Evolutionary conservation across 129 eudicot genomes (phyloP), one percentile per base, ranked within the genome.

Genomic region (Dittrichia graveolens): DNA sequence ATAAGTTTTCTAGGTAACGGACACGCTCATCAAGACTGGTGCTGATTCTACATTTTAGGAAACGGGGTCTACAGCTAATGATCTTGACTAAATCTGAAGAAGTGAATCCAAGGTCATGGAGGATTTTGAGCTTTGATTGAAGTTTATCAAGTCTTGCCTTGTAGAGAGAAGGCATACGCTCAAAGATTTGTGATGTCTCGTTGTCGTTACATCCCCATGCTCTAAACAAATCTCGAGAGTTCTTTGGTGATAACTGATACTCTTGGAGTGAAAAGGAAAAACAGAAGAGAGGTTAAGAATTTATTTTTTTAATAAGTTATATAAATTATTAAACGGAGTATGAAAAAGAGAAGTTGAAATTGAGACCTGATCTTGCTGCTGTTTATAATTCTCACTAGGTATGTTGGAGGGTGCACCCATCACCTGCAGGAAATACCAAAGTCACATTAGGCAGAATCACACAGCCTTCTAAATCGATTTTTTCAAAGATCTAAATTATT

Each of bases 21-120:
- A 91, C 73, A 37, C 97, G 97, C 40, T 82, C 95, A 24, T 80
- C 74, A 49, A 88, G 76, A 8, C 8, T 5, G 9, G 12, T 43
- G 58, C 70, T 61, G 55, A 85, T 67, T 11, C 83, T 71, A 58
- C 70, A 67, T 67, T 56, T 67, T 37, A 91, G 82, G 54, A 88
- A 82, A 46, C 89, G 95, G 9, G 97, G 97, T 37, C 97, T 86
- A 40, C 90, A 78, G 54, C 82, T 71, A 49, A 91, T 62, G 15
- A 88, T 83, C 61, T 64, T 83, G 75, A 82, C 76, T 4, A 91
- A 76, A 79, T 84, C 88, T 10, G 84, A 70, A 18, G 92, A 65
- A 11, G 46, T 52, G 56, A 91, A 49, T 43, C 95, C 97, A 34
- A 91, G 61, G 7, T 75, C 72, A 16, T 60, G 66, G 64, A 91